phyloP scores from a whole-genome alignment of 345 rosid genomes.

The Acer yangbiense region DNA sequence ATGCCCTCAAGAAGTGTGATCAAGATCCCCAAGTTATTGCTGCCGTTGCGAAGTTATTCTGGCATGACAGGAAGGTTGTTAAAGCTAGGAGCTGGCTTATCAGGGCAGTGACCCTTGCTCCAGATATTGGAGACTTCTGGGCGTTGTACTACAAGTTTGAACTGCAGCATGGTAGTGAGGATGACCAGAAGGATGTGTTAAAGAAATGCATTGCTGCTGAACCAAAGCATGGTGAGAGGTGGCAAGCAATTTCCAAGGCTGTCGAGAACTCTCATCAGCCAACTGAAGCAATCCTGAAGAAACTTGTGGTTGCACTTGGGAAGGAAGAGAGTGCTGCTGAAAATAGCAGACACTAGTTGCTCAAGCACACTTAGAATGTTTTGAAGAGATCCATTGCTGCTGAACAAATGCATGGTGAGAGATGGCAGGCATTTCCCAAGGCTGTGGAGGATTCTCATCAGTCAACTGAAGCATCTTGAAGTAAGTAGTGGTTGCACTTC shows the following conservation, averaged over 20 bases:
- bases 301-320: conserved; percentile 65
- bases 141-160: conserved; percentile 84
- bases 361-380: conserved; percentile 62
- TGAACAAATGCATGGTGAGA: conserved; percentile 88
- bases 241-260: conserved; percentile 83
- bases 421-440: conserved; percentile 79
- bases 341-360: conserved; percentile 42
- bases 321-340: conserved; percentile 79
- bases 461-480: conserved; percentile 72
- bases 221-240: conserved; percentile 89
- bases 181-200: conserved; percentile 72
- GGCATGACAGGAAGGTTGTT: conserved; percentile 90
- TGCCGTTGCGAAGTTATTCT: conserved; percentile 84
- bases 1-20: conserved; percentile 80
- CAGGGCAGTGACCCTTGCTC: conserved; percentile 80
- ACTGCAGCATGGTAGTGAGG: conserved; percentile 84
- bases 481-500: conserved; percentile 65
- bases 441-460: conserved; percentile 93
- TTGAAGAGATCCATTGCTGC: conserved; percentile 66
- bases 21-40: conserved; percentile 86
- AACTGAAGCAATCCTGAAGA: conserved; percentile 80
- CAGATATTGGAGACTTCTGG: conserved; percentile 91
- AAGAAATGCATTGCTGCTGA: conserved; percentile 74
- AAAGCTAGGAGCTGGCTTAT: conserved; percentile 87
- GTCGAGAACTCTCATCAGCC: conserved; percentile 91